A percentile compares a stretch with the other conserved stretches of the same genome.
Conservation (phyloP, 495 filamentous ascomycete species). For the Aspergillus cristatus region DNA sequence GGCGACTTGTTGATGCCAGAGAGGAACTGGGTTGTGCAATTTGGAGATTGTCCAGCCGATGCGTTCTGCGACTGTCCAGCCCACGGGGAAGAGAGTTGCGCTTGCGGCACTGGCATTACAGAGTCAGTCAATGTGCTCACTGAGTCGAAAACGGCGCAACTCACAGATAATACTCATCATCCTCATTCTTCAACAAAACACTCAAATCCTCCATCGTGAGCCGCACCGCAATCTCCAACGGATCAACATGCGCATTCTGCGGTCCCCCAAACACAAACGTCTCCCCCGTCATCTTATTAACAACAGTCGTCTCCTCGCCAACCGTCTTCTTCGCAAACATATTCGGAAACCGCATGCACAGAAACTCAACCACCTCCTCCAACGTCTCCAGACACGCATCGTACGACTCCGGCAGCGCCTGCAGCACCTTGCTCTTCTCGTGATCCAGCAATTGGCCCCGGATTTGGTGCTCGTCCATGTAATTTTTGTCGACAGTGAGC, state of each 20-base stretch:
- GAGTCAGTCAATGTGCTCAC: background rate
- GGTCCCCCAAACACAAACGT: constrained; percentile 28
- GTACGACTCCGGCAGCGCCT: constrained; percentile 40
- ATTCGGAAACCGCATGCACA: constrained; percentile 37
- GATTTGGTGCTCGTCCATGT: constrained; percentile 39
- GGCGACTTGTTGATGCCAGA: constrained; percentile 45
- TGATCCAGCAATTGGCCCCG: constrained; percentile 32
- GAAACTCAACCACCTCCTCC: constrained; percentile 40
- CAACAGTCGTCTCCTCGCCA: constrained; percentile 23
- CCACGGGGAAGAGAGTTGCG: constrained; percentile 48
- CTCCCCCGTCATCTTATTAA: constrained; percentile 43
- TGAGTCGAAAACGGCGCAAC: constrained; percentile 5
- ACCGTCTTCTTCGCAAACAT: constrained; percentile 31
- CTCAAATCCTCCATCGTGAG: constrained; percentile 52
- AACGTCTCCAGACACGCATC: constrained; percentile 43
- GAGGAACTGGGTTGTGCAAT: constrained; percentile 42
- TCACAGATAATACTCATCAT: constrained; percentile 42
- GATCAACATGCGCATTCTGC: constrained; percentile 26
- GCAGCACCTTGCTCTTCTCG: constrained; percentile 35
- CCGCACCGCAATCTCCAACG: constrained; percentile 47
- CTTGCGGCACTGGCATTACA: constrained; percentile 37
- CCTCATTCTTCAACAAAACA: constrained; percentile 40
- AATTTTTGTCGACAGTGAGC: constrained; percentile 46
- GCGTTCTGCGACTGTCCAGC: constrained; percentile 46
- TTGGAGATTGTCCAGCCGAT: constrained; percentile 46